Evolutionary conservation across 2,329 filamentous ascomycete genomes (phyloP), one percentile per base, ranked within the genome.

Genomic region (Fusarium domesticum): DNA sequence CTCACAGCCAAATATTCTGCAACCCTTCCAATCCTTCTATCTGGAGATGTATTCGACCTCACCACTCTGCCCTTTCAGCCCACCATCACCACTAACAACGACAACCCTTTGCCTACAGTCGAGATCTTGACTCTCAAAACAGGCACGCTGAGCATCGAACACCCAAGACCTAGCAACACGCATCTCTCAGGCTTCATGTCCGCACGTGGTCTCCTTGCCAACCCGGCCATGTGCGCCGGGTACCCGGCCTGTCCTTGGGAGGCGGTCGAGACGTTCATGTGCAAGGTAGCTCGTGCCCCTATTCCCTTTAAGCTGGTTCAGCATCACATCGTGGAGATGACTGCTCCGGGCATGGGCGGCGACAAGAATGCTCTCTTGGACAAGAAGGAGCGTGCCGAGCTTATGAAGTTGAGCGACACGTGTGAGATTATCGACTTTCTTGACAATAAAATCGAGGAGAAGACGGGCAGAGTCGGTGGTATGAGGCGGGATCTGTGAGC

Each of bases 281-380:
- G 70, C 47, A 75, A 78, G 47, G 75, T 75, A 8, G 73, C 79
- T 8, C 70, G 71, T 31, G 71, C 71, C 1, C 83, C 83, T 6
- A 68, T 87, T 19, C 83, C 82, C 2, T 75, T 80, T 51, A 82
- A 83, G 62, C 67, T 87, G 34, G 75, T 78, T 5, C 69, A 82
- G 44, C 83, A 87, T 61, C 84, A 87, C 61, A 61, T 87, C 19
- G 74, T 71, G 44, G 81, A 87, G 67, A 87, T 88, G 83, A 77
- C 73, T 51, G 74, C 70, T 2, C 76, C 78, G 5, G 79, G 78
- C 14, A 74, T 80, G 64, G 74, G 75, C 0, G 59, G 71, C 11
- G 70, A 78, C 57, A 79, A 80, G 64, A 62, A 61, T 2, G 63
- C 73, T 5, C 67, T 84, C 58, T 62, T 85, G 48, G 72, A 58